A percentile compares a stretch with the other conserved stretches of the same genome.
phyloP scores from a whole-genome alignment of 176 grass and related monocot species.

The Melocanna baccifera region DNA sequence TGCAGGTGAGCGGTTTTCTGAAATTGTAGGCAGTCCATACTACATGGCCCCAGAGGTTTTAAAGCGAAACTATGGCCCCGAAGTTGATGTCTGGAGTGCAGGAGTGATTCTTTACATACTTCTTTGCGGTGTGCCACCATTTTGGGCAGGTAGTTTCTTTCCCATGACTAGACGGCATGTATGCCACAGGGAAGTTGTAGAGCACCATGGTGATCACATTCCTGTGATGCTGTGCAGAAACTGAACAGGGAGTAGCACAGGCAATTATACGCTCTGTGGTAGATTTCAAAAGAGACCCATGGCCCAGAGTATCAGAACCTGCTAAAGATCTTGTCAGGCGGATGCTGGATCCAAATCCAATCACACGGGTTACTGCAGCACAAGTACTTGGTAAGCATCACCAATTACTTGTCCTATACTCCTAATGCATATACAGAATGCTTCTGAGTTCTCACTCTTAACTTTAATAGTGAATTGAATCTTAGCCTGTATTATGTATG shows the following conservation, averaged over 20 bases:
- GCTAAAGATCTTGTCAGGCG: conserved; percentile 91
- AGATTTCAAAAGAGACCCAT: conserved; percentile 94
- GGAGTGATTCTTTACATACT: conserved; percentile 98
- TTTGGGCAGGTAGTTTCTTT: conserved; percentile 80
- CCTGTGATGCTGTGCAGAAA: conserved; percentile 53
- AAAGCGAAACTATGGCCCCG: conserved; percentile 90
- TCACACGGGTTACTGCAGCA: conserved; percentile 64
- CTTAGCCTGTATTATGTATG: conserved; percentile 10
- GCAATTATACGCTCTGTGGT: conserved; percentile 86
- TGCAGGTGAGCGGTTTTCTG: conserved; percentile 75
- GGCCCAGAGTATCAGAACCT: conserved; percentile 85
- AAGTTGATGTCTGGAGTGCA: conserved; percentile 98
- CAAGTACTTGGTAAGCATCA: conserved; percentile 84
- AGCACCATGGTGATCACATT: conserved; percentile 20
- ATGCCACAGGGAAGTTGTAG: conserved; percentile 1
- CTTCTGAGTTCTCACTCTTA: not conserved
- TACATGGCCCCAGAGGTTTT: conserved; percentile 99
- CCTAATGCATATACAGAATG: not conserved
- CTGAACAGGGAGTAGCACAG: conserved; percentile 88
- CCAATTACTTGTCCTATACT: not conserved
- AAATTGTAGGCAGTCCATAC: conserved; percentile 98
- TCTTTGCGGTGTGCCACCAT: conserved; percentile 90
- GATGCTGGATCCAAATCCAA: conserved; percentile 92
- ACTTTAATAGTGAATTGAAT: not conserved
- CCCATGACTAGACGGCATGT: not conserved